A percentile compares a stretch with the other conserved stretches of the same genome.
These are phyloP conservation scores for Gaeumannomyces sp. DNA, from an alignment of 2,329 filamentous ascomycete species.

Conservation along the genomic window DNA sequence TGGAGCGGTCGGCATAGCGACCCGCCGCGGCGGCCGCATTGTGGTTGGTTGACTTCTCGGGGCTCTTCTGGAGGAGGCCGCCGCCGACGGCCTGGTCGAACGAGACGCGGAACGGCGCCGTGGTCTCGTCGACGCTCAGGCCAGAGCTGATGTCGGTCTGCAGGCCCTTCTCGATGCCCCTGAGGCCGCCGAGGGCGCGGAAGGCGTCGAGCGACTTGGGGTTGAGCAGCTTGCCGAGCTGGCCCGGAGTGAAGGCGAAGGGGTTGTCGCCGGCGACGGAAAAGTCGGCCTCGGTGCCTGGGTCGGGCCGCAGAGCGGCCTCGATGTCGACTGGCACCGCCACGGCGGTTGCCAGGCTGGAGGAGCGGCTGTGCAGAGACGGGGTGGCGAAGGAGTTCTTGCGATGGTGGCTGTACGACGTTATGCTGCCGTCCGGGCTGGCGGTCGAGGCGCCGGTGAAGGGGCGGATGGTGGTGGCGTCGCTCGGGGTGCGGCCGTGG, in stretches of 20 bases:
- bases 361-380: neutral
- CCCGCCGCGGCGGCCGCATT: neutral
- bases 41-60: constrained; percentile 2
- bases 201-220: constrained; percentile 73
- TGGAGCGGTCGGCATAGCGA: neutral
- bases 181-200: constrained; percentile 66
- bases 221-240: constrained; percentile 70
- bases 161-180: constrained; percentile 67
- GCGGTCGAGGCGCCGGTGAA: constrained; percentile 2
- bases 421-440: constrained; percentile 18
- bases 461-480: constrained; percentile 3
- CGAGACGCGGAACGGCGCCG: constrained; percentile 3
- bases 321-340: constrained; percentile 24
- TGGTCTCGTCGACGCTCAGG: constrained; percentile 63
- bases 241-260: constrained; percentile 68
- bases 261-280: constrained; percentile 55
- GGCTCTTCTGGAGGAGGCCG: neutral
- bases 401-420: constrained; percentile 18
- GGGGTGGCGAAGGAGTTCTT: constrained; percentile 14
- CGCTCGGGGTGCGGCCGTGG: constrained; percentile 7
- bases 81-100: constrained; percentile 2
- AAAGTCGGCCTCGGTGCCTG: constrained; percentile 65
- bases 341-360: constrained; percentile 2
- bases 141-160: constrained; percentile 59
- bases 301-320: constrained; percentile 62